Evolutionary conservation across 805 yeast species (phyloP).

Genomic region (Wickerhamomyces hampshirensis): DNA sequence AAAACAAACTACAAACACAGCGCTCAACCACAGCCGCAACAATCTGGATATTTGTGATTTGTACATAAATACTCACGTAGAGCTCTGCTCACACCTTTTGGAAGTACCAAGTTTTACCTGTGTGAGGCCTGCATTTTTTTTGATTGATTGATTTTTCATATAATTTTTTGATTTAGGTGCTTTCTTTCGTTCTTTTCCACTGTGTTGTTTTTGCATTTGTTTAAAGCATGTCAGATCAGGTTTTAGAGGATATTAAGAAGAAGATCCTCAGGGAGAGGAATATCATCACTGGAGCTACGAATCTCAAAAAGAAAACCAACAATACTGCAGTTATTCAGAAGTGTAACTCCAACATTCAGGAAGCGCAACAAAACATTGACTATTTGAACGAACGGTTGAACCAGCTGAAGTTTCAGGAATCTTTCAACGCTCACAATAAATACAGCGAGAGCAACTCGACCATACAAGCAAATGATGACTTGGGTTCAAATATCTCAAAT

Average conservation of each 20-base stretch:
- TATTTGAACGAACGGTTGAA: slow-evolving; percentile 75
- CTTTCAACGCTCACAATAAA: too few relatives aligned
- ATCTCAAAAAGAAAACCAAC: slow-evolving; percentile 70
- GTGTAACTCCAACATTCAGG: slow-evolving; percentile 86
- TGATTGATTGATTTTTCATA: too few relatives aligned
- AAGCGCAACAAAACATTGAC: slow-evolving; percentile 86
- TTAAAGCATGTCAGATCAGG: slow-evolving; percentile 35
- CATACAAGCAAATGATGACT: not conserved
- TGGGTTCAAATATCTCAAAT: slow-evolving; percentile 1
- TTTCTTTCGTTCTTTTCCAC: too few relatives aligned
- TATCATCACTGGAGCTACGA: slow-evolving; percentile 82
- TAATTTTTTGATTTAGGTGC: too few relatives aligned
- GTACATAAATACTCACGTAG: too few relatives aligned
- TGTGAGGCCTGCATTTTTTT: too few relatives aligned
- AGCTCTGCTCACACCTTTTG: too few relatives aligned
- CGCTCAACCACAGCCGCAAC: too few relatives aligned
- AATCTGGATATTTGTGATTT: too few relatives aligned
- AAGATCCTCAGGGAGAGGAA: slow-evolving; percentile 88
- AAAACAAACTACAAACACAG: not conserved
- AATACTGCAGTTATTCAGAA: slow-evolving; percentile 83
- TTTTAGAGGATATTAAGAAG: slow-evolving; percentile 62
- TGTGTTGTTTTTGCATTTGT: too few relatives aligned
- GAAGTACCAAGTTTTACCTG: too few relatives aligned
- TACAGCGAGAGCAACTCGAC: too few relatives aligned
- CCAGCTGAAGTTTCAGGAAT: slow-evolving; percentile 39